Evolutionary conservation across 768 basidiomycete genomes (phyloP).

Genomic region (Termitomyces sp.): DNA sequence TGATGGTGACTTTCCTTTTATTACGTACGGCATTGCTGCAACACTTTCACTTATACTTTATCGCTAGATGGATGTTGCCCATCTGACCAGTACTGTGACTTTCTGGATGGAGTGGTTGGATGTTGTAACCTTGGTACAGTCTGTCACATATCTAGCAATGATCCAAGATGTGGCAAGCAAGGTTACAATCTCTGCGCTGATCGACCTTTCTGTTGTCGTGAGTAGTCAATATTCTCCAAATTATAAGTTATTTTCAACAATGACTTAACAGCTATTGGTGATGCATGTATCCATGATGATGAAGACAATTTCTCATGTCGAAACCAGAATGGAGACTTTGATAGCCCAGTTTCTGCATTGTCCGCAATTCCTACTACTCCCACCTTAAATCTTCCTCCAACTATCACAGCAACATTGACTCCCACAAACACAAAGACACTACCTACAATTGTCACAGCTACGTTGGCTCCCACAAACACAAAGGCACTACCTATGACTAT

Average conservation of each 20-base stretch:
- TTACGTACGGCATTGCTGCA: no score
- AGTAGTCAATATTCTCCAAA: not conserved
- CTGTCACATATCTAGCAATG: not conserved
- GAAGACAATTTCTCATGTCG: not conserved
- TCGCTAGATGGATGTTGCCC: not conserved
- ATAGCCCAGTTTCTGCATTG: not conserved
- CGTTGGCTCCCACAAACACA: not conserved
- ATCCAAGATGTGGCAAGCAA: not conserved
- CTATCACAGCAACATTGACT: not conserved
- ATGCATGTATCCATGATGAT: not conserved
- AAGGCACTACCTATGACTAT: not conserved
- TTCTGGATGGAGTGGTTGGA: not conserved
- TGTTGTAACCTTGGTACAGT: not conserved
- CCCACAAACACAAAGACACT: not conserved
- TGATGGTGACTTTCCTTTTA: conserved; percentile 6
- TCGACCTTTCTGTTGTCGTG: conserved; percentile 1
- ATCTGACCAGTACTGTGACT: not conserved
- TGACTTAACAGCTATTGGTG: not conserved
- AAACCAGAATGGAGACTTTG: not conserved
- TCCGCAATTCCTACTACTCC: not conserved
- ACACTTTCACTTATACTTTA: not conserved
- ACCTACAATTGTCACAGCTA: not conserved
- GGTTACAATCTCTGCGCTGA: not conserved
- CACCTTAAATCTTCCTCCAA: not conserved
- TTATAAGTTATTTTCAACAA: not conserved